Percentiles rank a stretch among this genome's conserved stretches.
Conservation (phyloP, 805 yeast species). For the Ogataea nakhonphanomensis region DNA sequence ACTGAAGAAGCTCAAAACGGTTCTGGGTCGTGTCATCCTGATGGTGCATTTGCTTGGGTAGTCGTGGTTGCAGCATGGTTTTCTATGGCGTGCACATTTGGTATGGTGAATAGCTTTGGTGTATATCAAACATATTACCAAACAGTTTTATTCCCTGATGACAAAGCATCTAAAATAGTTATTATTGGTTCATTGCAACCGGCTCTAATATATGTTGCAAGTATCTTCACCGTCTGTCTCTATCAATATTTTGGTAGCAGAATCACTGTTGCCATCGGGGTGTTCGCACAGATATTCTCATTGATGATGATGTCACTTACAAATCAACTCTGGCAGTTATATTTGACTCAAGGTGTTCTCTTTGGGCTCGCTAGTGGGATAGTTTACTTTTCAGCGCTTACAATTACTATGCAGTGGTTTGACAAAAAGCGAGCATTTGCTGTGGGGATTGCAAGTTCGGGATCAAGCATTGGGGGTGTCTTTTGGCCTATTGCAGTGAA, state of each 20-base stretch:
- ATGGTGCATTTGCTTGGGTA: slow-evolving; percentile 55
- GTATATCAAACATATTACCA: slow-evolving; percentile 51
- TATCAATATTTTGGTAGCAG: slow-evolving; percentile 12
- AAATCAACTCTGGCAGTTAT: slow-evolving; percentile 56
- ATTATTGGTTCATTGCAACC: slow-evolving; percentile 53
- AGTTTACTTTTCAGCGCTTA: slow-evolving; percentile 53
- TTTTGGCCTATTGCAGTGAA: slow-evolving; percentile 46
- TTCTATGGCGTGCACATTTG: slow-evolving; percentile 47
- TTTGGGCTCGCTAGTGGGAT: slow-evolving; percentile 55
- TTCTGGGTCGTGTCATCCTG: slow-evolving; percentile 41
- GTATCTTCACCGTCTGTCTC: slow-evolving; percentile 41
- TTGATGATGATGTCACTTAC: slow-evolving; percentile 56
- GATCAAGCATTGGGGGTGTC: slow-evolving; percentile 49
- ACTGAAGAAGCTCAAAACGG: slow-evolving; percentile 10
- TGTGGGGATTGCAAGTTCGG: slow-evolving; percentile 39
- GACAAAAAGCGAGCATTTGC: not conserved
- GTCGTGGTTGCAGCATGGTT: slow-evolving; percentile 45
- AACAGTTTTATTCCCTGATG: slow-evolving; percentile 35
- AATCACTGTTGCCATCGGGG: slow-evolving; percentile 38
- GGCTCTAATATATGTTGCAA: slow-evolving; percentile 40
- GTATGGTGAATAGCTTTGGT: slow-evolving; percentile 56
- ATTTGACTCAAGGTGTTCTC: slow-evolving; percentile 61
- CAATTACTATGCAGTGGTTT: slow-evolving; percentile 47
- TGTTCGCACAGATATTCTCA: slow-evolving; percentile 39
- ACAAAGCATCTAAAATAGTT: slow-evolving; percentile 43